Evolutionary conservation across 176 grass and related monocot genomes (phyloP).

Genomic region (Luzula sylvatica): DNA sequence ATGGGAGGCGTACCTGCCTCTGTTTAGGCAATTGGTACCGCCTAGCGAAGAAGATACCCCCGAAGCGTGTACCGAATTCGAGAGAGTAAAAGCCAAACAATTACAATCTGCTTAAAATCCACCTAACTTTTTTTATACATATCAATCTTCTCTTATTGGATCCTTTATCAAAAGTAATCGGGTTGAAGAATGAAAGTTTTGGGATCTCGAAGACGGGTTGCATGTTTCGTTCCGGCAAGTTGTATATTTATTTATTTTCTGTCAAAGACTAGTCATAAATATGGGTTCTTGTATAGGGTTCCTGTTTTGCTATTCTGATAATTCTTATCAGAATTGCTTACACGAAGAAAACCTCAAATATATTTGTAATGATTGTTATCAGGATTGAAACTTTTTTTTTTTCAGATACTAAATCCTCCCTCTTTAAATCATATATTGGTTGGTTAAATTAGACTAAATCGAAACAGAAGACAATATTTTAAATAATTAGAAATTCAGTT

Average conservation of each 20-base stretch:
- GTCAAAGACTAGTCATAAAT: conserved; percentile 4
- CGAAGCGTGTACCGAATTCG: conserved; percentile 90
- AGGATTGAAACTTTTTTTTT: too few species aligned
- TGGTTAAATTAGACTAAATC: too few species aligned
- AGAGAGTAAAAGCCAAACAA: conserved; percentile 62
- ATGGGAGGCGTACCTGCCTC: conserved; percentile 94
- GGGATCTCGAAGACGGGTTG: conserved; percentile 3
- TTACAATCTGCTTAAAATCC: conserved; percentile 53
- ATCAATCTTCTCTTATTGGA: neutral
- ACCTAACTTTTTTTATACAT: neutral
- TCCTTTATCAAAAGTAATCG: neutral
- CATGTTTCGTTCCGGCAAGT: neutral
- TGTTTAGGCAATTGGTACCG: conserved; percentile 96
- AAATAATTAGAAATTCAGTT: too few species aligned
- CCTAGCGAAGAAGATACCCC: conserved; percentile 99
- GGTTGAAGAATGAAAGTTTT: neutral
- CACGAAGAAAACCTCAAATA: too few species aligned
- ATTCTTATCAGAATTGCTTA: too few species aligned
- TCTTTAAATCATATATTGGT: too few species aligned
- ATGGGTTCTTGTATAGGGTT: conserved; percentile 14
- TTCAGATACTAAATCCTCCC: too few species aligned
- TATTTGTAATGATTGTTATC: too few species aligned
- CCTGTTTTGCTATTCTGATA: neutral
- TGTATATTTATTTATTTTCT: conserved; percentile 12
- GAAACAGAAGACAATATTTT: too few species aligned